These are phyloP conservation scores for Coprinopsis sp. DNA, from an alignment of 768 basidiomycete genomes.

Conservation along the genomic window DNA sequence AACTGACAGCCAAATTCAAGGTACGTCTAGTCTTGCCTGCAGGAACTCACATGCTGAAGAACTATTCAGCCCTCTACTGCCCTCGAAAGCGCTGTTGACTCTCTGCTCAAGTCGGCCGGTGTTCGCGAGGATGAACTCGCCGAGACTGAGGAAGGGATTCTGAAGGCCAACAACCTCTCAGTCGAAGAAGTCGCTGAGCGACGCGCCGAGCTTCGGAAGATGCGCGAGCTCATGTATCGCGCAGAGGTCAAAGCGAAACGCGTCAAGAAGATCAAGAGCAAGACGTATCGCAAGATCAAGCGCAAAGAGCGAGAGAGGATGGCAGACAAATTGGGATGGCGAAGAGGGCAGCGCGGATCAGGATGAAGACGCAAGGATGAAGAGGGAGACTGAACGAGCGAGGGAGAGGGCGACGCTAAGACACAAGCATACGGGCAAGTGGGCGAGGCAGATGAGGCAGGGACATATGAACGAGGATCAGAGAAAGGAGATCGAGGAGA, in stretches of 20 bases:
- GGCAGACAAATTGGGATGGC: constrained; percentile 46
- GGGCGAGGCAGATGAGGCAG: constrained; percentile 72
- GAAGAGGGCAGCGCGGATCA: constrained; percentile 37
- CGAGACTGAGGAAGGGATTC: constrained; percentile 64
- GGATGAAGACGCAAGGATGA: constrained; percentile 46
- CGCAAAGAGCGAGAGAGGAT: constrained; percentile 72
- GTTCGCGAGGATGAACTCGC: constrained; percentile 78
- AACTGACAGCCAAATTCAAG: constrained; percentile 81
- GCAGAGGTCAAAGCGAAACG: constrained; percentile 89
- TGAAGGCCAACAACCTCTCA: constrained; percentile 75
- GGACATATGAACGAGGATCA: constrained; percentile 56
- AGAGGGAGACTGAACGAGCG: constrained; percentile 75
- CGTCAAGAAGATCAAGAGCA: constrained; percentile 93
- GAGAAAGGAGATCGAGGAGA: constrained; percentile 70
- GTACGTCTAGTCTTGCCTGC: constrained; percentile 32
- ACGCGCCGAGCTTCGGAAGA: constrained; percentile 75
- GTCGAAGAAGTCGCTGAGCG: constrained; percentile 84
- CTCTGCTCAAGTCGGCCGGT: constrained; percentile 75
- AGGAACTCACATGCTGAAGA: not conserved
- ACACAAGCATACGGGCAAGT: constrained; percentile 86
- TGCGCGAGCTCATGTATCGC: constrained; percentile 91
- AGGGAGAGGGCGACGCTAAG: constrained; percentile 84
- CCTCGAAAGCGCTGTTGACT: constrained; percentile 80
- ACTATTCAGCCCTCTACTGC: constrained; percentile 67
- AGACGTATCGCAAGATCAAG: constrained; percentile 81